Base-by-base conservation (phyloP, 352 stramenopile genomes). In the Phytophthora rubi region DNA sequence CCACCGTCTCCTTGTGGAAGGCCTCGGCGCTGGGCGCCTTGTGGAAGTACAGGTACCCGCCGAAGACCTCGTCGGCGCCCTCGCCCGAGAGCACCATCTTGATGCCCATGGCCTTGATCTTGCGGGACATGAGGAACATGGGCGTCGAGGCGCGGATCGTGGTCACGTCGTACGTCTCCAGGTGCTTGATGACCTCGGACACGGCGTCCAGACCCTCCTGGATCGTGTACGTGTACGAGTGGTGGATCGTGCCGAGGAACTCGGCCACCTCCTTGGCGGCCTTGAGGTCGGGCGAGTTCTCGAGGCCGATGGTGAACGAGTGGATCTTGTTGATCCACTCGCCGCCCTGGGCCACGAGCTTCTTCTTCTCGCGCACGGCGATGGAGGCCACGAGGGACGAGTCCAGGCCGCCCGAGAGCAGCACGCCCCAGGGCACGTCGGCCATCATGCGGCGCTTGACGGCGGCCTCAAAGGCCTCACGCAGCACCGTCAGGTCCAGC, bases 81-180 rank as follows among this genome's bases (percentile, higher is more conserved):
- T 99, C 98, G 18, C 98, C 98, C 18, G 86, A 98, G 23, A 99
- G 82, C 57, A 99, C 98, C 97, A 99, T 99, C 84, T 99, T 99
- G 73, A 99, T 98, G 51, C 98, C 98, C 96, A 99, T 99, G 53
- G 97, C 98, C 85, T 99, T 99, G 79, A 99, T 99, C 89, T 99
- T 99, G 52, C 98, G 82, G 6, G 91, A 87, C 98, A 99, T 99
- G 53, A 99, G 85, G 80, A 99, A 99, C 98, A 99, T 99, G n/a
- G 98, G 98, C 23, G 97, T 99, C 0, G 94, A 98, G 2, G 98
- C 97, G 52, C 98, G 93, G 70, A 99, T 98, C 1, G 98, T 99
- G 26, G 97, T 99, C 5, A 99, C 81, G 77, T 99, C 97, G 76
- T 99, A 99, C 30, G 97, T 99, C 86, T 99, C 97, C 5, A 99